Percentiles rank a stretch among this genome's conserved stretches.
phyloP scores from a whole-genome alignment of 768 basidiomycete species.

The Russula olivacea region DNA sequence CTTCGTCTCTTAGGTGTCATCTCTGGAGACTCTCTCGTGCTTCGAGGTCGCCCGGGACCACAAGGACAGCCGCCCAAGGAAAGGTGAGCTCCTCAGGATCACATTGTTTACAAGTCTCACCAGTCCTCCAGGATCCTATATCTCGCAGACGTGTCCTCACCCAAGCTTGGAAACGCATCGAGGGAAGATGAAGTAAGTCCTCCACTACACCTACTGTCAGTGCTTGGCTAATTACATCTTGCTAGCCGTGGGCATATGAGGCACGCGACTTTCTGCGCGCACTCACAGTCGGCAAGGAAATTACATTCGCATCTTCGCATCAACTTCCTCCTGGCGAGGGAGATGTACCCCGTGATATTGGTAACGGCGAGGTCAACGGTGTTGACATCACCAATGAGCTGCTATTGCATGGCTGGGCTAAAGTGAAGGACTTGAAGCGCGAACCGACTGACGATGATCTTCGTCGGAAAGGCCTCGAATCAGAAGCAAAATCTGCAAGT shows the following conservation, averaged over 20 bases:
- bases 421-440: conserved; percentile 80
- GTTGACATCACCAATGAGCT: conserved; percentile 69
- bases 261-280: conserved; percentile 87
- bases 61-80: conserved; percentile 90
- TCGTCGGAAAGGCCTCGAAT: conserved; percentile 67
- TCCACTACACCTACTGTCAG: background rate
- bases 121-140: conserved; percentile 65
- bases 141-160: conserved; percentile 81
- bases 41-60: conserved; percentile 68
- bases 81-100: conserved; percentile 46
- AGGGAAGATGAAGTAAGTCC: conserved; percentile 79
- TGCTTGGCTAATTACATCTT: conserved; percentile 9
- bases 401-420: conserved; percentile 89
- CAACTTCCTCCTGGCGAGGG: conserved; percentile 65
- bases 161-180: conserved; percentile 73
- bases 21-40: conserved; percentile 84
- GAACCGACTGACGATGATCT: conserved; percentile 76
- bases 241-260: conserved; percentile 84
- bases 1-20: conserved; percentile 60
- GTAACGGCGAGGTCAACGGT: conserved; percentile 65
- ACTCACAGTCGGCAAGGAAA: conserved; percentile 83
- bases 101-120: background rate
- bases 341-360: conserved; percentile 73
- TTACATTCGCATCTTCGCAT: conserved; percentile 78
- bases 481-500: conserved; percentile 64